Percentiles rank a stretch among this genome's conserved stretches.
Conservation (phyloP, 345 rosid genomes). For the Linum trigynum region DNA sequence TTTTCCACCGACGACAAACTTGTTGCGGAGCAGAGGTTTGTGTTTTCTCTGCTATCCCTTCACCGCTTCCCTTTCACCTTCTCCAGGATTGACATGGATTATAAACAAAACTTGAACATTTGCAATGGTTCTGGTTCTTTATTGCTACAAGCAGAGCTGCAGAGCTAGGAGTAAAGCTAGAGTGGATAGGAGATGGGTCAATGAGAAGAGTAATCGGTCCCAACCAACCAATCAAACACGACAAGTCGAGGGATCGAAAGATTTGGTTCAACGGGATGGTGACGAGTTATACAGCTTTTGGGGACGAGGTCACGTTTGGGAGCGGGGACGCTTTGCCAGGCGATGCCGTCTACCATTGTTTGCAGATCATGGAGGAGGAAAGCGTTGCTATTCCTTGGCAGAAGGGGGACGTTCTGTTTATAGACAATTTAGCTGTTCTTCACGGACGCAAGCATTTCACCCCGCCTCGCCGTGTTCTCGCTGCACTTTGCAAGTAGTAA, state of each 20-base stretch:
- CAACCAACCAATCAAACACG: slow-evolving; percentile 60
- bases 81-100: not conserved
- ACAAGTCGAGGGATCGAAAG: slow-evolving; percentile 48
- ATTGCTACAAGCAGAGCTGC: slow-evolving; percentile 45
- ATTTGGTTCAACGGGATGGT: slow-evolving; percentile 92
- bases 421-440: slow-evolving; percentile 81
- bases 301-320: slow-evolving; percentile 63
- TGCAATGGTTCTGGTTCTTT: too few relatives aligned
- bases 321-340: slow-evolving; percentile 57
- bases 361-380: slow-evolving; percentile 68
- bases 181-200: slow-evolving; percentile 55
- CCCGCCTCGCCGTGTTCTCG: slow-evolving; percentile 69
- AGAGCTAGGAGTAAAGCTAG: slow-evolving; percentile 63
- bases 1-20: slow-evolving; percentile 68
- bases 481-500: slow-evolving; percentile 69
- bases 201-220: slow-evolving; percentile 77
- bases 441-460: slow-evolving; percentile 62
- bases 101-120: too few relatives aligned
- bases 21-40: slow-evolving; percentile 62
- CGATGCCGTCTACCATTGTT: slow-evolving; percentile 49
- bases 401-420: slow-evolving; percentile 66
- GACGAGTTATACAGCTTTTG: slow-evolving; percentile 80
- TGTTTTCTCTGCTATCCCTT: not conserved
- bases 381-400: slow-evolving; percentile 73
- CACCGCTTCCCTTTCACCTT: not conserved